These are phyloP conservation scores for Leishmania gerbilli DNA, from an alignment of 208 protist genomes.

Conservation along the genomic window DNA sequence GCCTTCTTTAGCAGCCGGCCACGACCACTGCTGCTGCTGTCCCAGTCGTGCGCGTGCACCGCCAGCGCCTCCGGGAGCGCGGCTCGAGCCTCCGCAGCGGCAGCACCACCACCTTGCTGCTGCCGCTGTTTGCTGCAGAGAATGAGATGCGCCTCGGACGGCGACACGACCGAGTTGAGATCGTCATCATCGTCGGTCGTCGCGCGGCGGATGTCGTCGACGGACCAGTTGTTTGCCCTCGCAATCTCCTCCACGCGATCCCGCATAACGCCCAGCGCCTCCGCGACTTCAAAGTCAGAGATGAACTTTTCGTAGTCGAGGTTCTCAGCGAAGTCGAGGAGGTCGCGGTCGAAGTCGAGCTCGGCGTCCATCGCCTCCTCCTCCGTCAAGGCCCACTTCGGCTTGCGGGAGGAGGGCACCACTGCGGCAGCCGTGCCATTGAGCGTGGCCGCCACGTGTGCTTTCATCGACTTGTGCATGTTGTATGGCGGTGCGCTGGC, in stretches of 20 bases:
- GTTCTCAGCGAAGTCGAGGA: slow-evolving; percentile 86
- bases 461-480: slow-evolving; percentile 30
- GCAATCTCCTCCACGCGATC: slow-evolving; percentile 88
- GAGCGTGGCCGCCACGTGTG: slow-evolving; percentile 11
- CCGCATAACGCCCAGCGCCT: slow-evolving; percentile 89
- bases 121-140: slow-evolving; percentile 1
- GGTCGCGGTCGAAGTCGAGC: slow-evolving; percentile 59
- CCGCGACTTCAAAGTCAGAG: slow-evolving; percentile 87
- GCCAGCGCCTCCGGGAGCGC: slow-evolving; percentile 39
- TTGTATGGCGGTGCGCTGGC: slow-evolving; percentile 37
- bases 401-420: slow-evolving; percentile 47
- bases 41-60: slow-evolving; percentile 60
- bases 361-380: slow-evolving; percentile 90
- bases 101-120: neutral
- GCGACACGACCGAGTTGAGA: slow-evolving; percentile 28
- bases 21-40: slow-evolving; percentile 47
- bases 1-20: slow-evolving; percentile 61
- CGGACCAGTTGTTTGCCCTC: slow-evolving; percentile 72
- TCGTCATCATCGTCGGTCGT: slow-evolving; percentile 49
- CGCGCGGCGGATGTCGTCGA: slow-evolving; percentile 65
- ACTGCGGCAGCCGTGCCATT: slow-evolving; percentile 5
- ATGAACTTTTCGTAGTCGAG: slow-evolving; percentile 92
- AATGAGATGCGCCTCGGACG: slow-evolving; percentile 30
- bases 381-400: slow-evolving; percentile 92
- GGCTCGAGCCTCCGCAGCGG: slow-evolving; percentile 16